Base-by-base conservation (phyloP, 1,284 basidiomycete species). In the Exobasidium cylindrosporum region DNA sequence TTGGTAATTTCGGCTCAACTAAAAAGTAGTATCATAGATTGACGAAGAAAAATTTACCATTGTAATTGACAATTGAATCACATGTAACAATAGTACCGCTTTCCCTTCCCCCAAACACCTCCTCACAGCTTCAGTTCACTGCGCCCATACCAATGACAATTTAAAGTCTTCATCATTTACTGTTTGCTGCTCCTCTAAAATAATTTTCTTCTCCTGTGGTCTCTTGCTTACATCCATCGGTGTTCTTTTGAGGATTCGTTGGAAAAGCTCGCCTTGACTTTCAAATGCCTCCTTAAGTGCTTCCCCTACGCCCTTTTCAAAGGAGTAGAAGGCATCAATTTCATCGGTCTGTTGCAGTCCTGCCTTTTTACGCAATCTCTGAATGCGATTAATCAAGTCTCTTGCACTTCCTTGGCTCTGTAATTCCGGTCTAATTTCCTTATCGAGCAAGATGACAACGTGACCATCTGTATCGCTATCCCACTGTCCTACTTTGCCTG, bases 331-430 rank as follows among this genome's bases (percentile, higher is more conserved):
- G 46, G 97, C 87, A 61, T 92, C 86, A 47, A 97, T 88, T 77
- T 96, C 92, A 80, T 99, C 96, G 11, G 92, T 94, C 28, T 93
- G 89, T 80, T 93, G 91, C 69, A 98, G 83, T 1, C 93, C 92
- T 1, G 92, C 93, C 81, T 93, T 92, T 83, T 99, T 99, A 69
- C 96, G 86, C 69, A 97, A 83, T 79, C 93, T 92, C 84, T 99
- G 96, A 54, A 98, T 89, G 58, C 95, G 89, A 76, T 96, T 96
- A 70, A 91, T 89, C 67, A 97, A 82, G 80, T 96, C 92, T 55
- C 96, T 86, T 50, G 92, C 88, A 43, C 94, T 85, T 82, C 92
- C 93, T 82, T 97, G 90, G 62, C 87, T 85, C 81, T 89, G 87
- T 60, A 98, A 85, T 72, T 96, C 92, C 1, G 89, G 56, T n/a